A percentile compares a stretch with the other conserved stretches of the same genome.
phyloP scores from a whole-genome alignment of 108 stramenopile species.

The Nannochloropsis salina region DNA sequence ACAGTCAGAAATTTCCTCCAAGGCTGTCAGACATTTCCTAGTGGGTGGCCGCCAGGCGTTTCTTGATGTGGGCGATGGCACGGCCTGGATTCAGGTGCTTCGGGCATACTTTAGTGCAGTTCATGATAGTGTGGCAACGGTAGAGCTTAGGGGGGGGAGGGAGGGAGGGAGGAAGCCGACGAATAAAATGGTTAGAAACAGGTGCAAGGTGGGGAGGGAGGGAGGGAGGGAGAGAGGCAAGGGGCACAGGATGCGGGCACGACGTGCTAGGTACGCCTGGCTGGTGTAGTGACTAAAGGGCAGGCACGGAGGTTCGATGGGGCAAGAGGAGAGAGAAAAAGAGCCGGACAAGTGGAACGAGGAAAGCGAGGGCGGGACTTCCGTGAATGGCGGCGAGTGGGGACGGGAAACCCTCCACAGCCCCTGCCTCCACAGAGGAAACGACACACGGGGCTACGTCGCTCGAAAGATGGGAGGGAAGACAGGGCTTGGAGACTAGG shows the following conservation, averaged over 20 bases:
- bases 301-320: too few species aligned
- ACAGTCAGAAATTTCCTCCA: neutral
- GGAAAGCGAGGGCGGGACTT: constrained; percentile 37
- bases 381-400: constrained; percentile 60
- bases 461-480: too few species aligned
- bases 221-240: neutral
- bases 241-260: neutral
- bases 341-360: too few species aligned
- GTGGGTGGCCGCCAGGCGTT: constrained; percentile 49
- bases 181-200: neutral
- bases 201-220: neutral
- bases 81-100: constrained; percentile 98
- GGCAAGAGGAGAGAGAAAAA: too few species aligned
- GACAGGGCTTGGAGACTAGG: neutral
- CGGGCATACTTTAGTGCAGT: constrained; percentile 96
- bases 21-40: neutral
- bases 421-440: neutral
- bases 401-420: too few species aligned
- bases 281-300: too few species aligned
- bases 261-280: too few species aligned
- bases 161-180: neutral
- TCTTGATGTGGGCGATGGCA: constrained; percentile 97
- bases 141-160: constrained; percentile 14
- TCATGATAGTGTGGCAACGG: constrained; percentile 95
- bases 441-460: neutral